These are phyloP conservation scores for Papilionanthe hybrid DNA, from an alignment of 116 monocot species.

Conservation along the genomic window DNA sequence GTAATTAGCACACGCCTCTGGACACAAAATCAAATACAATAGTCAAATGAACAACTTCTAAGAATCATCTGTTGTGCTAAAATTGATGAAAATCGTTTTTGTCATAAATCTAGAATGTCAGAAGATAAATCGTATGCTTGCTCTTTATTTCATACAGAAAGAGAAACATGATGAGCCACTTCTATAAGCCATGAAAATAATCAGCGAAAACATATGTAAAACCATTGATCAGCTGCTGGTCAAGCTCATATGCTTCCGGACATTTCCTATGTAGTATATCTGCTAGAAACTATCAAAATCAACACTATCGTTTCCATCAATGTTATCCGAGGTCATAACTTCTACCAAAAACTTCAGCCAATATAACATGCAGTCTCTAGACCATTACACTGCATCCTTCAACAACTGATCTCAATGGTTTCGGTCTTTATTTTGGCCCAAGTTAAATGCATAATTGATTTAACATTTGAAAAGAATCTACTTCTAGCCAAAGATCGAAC, in stretches of 20 bases:
- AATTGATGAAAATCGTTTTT: not conserved
- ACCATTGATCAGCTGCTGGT: not conserved
- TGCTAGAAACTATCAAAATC: not conserved
- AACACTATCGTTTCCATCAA: not conserved
- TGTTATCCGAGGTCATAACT: not conserved
- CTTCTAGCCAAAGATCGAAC: not conserved
- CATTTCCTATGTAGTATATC: not conserved
- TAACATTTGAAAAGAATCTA: not conserved
- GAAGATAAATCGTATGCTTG: not conserved
- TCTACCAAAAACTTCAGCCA: not conserved
- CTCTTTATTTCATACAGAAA: not conserved
- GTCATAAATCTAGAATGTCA: not conserved
- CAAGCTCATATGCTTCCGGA: not conserved
- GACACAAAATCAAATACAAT: not conserved
- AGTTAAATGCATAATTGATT: not conserved
- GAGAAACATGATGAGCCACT: not conserved
- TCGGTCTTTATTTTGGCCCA: not conserved
- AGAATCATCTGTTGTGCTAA: not conserved
- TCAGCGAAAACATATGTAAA: not conserved
- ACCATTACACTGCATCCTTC: not conserved
- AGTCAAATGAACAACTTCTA: not conserved
- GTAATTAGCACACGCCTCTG: not conserved
- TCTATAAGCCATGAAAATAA: conserved; percentile 1
- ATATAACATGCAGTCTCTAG: not conserved
- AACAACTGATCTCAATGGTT: not conserved